phyloP scores from a whole-genome alignment of 495 filamentous ascomycete species.

The Lophium mytilinum region DNA sequence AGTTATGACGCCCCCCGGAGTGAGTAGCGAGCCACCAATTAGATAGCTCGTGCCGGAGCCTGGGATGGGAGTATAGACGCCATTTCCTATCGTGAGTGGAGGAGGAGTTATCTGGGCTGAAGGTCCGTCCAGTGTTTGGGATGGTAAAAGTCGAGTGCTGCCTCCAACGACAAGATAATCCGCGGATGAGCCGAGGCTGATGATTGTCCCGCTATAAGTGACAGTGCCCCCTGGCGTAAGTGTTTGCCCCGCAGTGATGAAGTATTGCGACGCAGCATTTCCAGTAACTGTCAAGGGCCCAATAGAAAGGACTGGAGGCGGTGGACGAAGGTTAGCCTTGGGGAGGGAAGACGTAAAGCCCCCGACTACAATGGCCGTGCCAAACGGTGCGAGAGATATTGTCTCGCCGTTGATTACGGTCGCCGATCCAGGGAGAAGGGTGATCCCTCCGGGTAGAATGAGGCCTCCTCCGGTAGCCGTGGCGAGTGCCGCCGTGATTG shows the following conservation, averaged over 20 bases:
- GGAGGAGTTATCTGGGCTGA: conserved; percentile 16
- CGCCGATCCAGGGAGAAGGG: conserved; percentile 13
- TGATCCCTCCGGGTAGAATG: conserved; percentile 4
- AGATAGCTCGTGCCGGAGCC: conserved; percentile 26
- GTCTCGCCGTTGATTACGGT: conserved; percentile 20
- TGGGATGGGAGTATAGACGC: conserved; percentile 26
- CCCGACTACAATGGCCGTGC: conserved; percentile 12
- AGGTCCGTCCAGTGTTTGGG: conserved; percentile 11
- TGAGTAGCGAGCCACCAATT: conserved; percentile 28
- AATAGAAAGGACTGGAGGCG: conserved; percentile 30
- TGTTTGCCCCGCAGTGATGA: conserved; percentile 23
- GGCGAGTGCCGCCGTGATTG: too few relatives aligned
- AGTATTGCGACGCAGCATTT: conserved; percentile 33
- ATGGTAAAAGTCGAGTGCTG: conserved; percentile 17
- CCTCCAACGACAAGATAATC: conserved; percentile 29
- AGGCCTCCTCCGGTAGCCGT: too few relatives aligned
- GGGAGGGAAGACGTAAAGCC: conserved; percentile 5
- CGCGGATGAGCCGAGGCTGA: conserved; percentile 18
- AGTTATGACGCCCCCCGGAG: conserved; percentile 30
- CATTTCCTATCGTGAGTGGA: conserved; percentile 29
- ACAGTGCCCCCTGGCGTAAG: conserved; percentile 30
- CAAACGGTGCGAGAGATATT: conserved; percentile 14
- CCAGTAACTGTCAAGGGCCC: conserved; percentile 26
- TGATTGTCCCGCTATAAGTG: conserved; percentile 21
- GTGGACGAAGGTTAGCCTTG: background rate